Base-by-base conservation (phyloP, 2,329 filamentous ascomycete species). In the Pyricularia grisea region DNA sequence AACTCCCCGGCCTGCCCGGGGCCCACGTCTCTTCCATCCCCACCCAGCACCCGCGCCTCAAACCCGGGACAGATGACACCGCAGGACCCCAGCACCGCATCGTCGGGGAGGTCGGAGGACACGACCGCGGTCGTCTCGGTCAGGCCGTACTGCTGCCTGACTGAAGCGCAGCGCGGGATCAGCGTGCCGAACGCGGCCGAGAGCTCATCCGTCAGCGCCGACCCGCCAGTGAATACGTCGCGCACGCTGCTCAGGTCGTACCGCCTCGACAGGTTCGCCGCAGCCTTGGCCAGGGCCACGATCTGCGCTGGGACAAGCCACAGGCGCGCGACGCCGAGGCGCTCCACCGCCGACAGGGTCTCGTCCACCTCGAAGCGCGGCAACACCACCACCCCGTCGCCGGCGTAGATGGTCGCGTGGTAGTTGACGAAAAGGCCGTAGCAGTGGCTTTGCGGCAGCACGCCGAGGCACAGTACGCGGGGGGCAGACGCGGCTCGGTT, bases 41-140 rank as follows among this genome's bases (percentile, higher is more conserved):
- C 50, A 9, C n/a, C 50, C 50, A 58, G 50, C 50, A 58, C 20
- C n/a, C 50, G 50, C 50, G 50, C 50, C 50, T 58, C 50, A 17
- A 58, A 58, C 50, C 50, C 50, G 50, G 50, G 50, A 58, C 50
- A 58, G 10, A 58, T 20, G 5, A 58, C 50, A 23, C 50, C 50
- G 10, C 50, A 58, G 12, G 84, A 90, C 4, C 86, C 88, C 11
- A 92, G 89, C 75, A 93, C 87, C 73, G 91, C 87, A 71, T 92
- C 88, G 72, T 90, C 78, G 7, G 92, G 92, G 77, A 92, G 92
- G 84, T 89, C 90, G 33, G 92, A 79, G 20, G 86, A 85, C 68
- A 90, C 90, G 88, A 92, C 92, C 68, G 91, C 92, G 50, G 87
- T 85, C 1, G 93, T 97, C 81, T 97, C 93, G 9, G 93, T 97